Percentiles rank a stretch among this genome's conserved stretches.
phyloP scores from a whole-genome alignment of 768 basidiomycete genomes.

The Pholiota microspora region DNA sequence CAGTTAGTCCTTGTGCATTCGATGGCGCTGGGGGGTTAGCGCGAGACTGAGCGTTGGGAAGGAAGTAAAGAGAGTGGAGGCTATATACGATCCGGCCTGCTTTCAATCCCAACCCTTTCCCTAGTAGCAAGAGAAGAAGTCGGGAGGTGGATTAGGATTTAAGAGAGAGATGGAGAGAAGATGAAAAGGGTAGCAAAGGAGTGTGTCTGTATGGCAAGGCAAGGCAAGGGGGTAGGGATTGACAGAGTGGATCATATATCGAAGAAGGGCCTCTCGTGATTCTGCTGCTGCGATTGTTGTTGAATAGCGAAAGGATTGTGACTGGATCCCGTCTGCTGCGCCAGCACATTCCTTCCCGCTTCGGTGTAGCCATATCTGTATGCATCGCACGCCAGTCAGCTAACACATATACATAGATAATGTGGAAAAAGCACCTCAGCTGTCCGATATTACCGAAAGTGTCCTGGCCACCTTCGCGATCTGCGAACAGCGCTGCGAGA shows the following conservation, averaged over 20 bases:
- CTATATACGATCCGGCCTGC: background rate
- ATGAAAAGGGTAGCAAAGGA: background rate
- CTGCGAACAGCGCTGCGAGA: slow-evolving; percentile 81
- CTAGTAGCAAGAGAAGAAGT: background rate
- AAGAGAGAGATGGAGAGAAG: background rate
- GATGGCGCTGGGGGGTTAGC: background rate
- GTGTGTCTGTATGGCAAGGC: background rate
- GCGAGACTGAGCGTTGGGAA: background rate
- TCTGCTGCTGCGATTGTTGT: slow-evolving; percentile 49
- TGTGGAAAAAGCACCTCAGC: slow-evolving; percentile 51
- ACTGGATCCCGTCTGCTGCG: slow-evolving; percentile 36
- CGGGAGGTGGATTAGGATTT: background rate
- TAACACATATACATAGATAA: background rate
- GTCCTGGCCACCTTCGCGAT: slow-evolving; percentile 89
- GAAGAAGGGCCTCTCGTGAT: slow-evolving; percentile 78
- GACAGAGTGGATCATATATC: slow-evolving; percentile 48
- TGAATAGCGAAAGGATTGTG: slow-evolving; percentile 71
- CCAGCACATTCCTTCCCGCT: slow-evolving; percentile 42
- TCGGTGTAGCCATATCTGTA: slow-evolving; percentile 58
- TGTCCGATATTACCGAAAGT: slow-evolving; percentile 91
- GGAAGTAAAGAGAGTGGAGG: background rate
- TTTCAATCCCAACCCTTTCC: background rate
- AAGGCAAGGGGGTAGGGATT: background rate
- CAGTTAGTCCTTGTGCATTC: too few species aligned
- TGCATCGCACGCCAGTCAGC: background rate